phyloP scores from a whole-genome alignment of 352 stramenopile genomes.

The Halophytophthora batemanensis region DNA sequence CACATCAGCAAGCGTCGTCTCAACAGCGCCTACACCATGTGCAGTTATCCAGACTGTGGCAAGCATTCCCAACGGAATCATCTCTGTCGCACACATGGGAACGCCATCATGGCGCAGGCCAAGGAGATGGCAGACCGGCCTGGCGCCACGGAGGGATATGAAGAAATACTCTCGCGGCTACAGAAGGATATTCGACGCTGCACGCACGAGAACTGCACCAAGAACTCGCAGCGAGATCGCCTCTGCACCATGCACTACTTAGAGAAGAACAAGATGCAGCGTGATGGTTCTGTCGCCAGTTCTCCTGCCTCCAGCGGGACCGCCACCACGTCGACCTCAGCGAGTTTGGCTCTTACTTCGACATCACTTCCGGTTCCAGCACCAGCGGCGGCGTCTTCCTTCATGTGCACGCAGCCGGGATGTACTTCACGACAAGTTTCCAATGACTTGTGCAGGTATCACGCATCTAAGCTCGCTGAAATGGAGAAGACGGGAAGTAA shows the following conservation, averaged over 20 bases:
- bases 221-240: constrained; percentile 84
- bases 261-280: constrained; percentile 60
- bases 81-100: constrained; percentile 83
- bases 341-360: neutral
- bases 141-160: constrained; percentile 47
- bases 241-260: constrained; percentile 83
- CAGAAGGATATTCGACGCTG: constrained; percentile 80
- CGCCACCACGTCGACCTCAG: constrained; percentile 2
- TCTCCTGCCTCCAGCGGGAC: neutral
- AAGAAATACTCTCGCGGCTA: constrained; percentile 64
- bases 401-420: constrained; percentile 16
- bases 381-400: constrained; percentile 8
- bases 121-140: constrained; percentile 53
- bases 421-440: constrained; percentile 17
- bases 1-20: constrained; percentile 83
- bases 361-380: neutral
- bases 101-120: constrained; percentile 73
- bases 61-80: constrained; percentile 86
- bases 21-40: constrained; percentile 89
- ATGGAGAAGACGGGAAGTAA: constrained; percentile 1
- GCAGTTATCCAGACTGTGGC: constrained; percentile 75
- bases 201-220: constrained; percentile 74
- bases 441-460: constrained; percentile 31
- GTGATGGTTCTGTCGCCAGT: constrained; percentile 6
- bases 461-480: constrained; percentile 16